Conservation (phyloP, 805 yeast species). For the Hyphopichia homilentoma region DNA sequence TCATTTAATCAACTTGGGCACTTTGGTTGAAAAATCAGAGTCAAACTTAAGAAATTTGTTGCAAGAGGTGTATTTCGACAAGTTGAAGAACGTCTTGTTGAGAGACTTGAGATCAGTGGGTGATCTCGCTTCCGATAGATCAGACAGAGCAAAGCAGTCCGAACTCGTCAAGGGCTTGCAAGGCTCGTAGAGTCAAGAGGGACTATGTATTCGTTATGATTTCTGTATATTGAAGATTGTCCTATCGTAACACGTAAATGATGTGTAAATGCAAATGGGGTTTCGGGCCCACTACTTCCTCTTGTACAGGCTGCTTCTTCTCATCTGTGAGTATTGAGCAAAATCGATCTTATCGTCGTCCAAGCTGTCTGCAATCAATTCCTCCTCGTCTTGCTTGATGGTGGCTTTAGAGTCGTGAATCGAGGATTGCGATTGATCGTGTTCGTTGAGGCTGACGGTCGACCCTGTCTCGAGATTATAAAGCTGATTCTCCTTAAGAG, state of each 20-base stretch:
- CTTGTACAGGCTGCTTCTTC: constrained; percentile 4
- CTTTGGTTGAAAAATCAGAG: constrained; percentile 83
- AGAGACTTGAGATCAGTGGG: constrained; percentile 41
- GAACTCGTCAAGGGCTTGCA: constrained; percentile 39
- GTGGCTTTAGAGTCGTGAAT: too few relatives aligned
- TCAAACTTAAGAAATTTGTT: constrained; percentile 79
- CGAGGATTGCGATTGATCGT: not conserved
- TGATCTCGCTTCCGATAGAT: constrained; percentile 26
- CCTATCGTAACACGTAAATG: not conserved
- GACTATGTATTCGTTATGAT: too few relatives aligned
- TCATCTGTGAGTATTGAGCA: constrained; percentile 18
- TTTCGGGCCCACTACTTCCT: not conserved
- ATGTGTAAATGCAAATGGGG: not conserved
- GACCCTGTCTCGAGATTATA: constrained; percentile 27
- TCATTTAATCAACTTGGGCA: constrained; percentile 86
- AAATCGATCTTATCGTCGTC: constrained; percentile 23
- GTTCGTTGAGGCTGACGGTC: constrained; percentile 12
- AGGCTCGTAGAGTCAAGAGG: constrained; percentile 19
- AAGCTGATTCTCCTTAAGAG: constrained; percentile 4
- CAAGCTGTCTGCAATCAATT: constrained; percentile 11
- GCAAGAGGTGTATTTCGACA: constrained; percentile 93
- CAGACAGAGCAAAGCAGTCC: constrained; percentile 28
- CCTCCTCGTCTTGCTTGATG: constrained; percentile 6
- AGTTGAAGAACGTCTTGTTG: constrained; percentile 78
- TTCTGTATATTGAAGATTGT: not conserved